Conservation (phyloP, 305 asterid genomes). For the Coffea humblotiana region DNA sequence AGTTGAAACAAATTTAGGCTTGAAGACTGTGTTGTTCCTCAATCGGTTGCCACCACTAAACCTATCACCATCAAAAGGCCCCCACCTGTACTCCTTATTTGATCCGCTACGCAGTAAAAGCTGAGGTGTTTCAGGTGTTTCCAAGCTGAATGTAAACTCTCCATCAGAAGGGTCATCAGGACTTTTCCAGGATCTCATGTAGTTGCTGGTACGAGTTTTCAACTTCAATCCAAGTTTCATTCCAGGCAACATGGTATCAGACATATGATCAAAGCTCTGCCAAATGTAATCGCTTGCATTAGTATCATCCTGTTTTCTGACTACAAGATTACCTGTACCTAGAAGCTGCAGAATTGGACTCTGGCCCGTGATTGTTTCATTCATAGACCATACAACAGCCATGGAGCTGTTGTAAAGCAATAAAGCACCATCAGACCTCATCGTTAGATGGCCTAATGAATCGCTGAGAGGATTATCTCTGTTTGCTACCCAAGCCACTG, state of each 20-base stretch:
- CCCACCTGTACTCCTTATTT: slow-evolving; percentile 42
- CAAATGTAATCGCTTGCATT: slow-evolving; percentile 28
- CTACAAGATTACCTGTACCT: slow-evolving; percentile 50
- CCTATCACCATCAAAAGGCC: slow-evolving; percentile 50
- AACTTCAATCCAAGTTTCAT: slow-evolving; percentile 65
- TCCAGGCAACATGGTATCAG: slow-evolving; percentile 56
- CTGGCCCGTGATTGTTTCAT: neutral
- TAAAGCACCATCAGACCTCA: slow-evolving; percentile 26
- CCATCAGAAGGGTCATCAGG: slow-evolving; percentile 41
- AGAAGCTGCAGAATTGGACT: slow-evolving; percentile 38
- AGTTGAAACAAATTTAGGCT: slow-evolving; percentile 14
- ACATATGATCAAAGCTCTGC: slow-evolving; percentile 52
- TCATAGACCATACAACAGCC: slow-evolving; percentile 10
- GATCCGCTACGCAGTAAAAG: slow-evolving; percentile 25
- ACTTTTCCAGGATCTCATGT: slow-evolving; percentile 48
- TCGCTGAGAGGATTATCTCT: slow-evolving; percentile 32
- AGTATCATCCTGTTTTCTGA: slow-evolving; percentile 8
- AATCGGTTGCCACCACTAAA: slow-evolving; percentile 37
- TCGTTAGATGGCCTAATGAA: slow-evolving; percentile 12
- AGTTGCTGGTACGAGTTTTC: slow-evolving; percentile 16
- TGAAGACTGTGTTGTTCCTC: slow-evolving; percentile 27
- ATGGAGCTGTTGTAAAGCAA: slow-evolving; percentile 18
- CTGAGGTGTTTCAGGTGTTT: slow-evolving; percentile 34
- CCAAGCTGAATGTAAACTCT: slow-evolving; percentile 37
- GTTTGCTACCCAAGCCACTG: slow-evolving; percentile 53